Evolutionary conservation across 2,329 filamentous ascomycete genomes (phyloP), one percentile per base, ranked within the genome.

Genomic region (Coleophoma crateriformis): DNA sequence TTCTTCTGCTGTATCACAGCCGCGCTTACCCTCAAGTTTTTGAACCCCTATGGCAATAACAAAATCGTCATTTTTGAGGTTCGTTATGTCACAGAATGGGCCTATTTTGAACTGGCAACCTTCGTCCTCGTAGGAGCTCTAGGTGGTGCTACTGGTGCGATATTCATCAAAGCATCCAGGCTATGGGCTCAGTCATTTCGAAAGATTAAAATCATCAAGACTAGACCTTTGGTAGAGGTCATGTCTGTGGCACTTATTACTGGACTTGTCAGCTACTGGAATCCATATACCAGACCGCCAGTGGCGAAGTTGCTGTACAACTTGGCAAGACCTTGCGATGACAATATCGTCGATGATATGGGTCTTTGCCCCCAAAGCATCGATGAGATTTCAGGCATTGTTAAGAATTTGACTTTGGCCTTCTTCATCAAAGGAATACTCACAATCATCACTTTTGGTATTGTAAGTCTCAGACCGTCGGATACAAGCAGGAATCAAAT

Each of bases 51-150:
- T 61, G 92, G 92, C 32, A 97, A 91, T 0, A 84, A 88, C 64
- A 97, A 99, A 70, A 95, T 99, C 55, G 94, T 99, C 59, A 79
- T 97, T 62, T 99, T 99, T 66, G 84, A 97, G 66, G 90, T 99
- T 46, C 84, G 91, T 11, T 99, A 97, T 64, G 67, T 88, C 11
- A 80, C 84, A 1, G 92, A 97, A 64, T 99, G 94, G 94, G 84
- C 90, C 58, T 90, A 89, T 62, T 97, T 97, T 64, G 94, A 99
- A 67, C 78, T 99, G 45, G 76, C 79, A 35, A 83, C 82, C 50
- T 99, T 97, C 67, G 83, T 95, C 46, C 68, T 92, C n/a, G 81
- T 96, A 2, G 94, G 94, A 10, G 72, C 94, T 11, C 71, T 96
- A 33, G 94, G 94, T 19, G 94, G 94, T 44, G 83, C 86, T 0